These are phyloP conservation scores for Pulveroboletus ravenelii DNA, from an alignment of 768 basidiomycete species.

Conservation along the genomic window DNA sequence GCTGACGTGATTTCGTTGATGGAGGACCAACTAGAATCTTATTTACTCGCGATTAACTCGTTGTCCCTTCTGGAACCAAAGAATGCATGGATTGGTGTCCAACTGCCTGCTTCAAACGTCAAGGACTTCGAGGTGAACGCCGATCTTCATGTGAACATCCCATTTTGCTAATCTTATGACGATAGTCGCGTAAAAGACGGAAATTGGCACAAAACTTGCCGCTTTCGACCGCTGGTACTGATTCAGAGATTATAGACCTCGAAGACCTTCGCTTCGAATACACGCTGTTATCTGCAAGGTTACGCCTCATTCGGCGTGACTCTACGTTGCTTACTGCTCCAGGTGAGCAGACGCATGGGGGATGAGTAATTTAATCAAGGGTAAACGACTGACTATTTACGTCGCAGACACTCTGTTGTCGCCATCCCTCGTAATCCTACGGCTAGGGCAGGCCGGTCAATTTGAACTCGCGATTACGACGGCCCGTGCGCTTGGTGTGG, in stretches of 20 bases:
- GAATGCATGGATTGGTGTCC: slow-evolving; percentile 80
- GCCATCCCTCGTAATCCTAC: slow-evolving; percentile 63
- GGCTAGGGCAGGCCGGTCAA: slow-evolving; percentile 71
- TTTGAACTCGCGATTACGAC: slow-evolving; percentile 77
- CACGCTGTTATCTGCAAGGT: slow-evolving; percentile 67
- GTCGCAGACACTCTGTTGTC: slow-evolving; percentile 49
- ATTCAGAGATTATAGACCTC: slow-evolving; percentile 74
- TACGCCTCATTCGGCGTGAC: slow-evolving; percentile 70
- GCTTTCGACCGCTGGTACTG: slow-evolving; percentile 58
- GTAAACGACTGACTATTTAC: slow-evolving; percentile 20
- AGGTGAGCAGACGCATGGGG: slow-evolving; percentile 44
- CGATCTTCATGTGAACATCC: slow-evolving; percentile 15
- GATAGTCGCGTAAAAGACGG: slow-evolving; percentile 64
- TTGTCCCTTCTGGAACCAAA: slow-evolving; percentile 76
- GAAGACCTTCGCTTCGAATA: slow-evolving; percentile 77
- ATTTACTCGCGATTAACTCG: slow-evolving; percentile 84
- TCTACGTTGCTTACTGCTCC: slow-evolving; percentile 54
- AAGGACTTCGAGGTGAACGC: slow-evolving; percentile 42
- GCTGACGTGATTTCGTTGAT: slow-evolving; percentile 41
- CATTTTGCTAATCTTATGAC: slow-evolving; percentile 15
- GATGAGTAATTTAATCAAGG: slow-evolving; percentile 8
- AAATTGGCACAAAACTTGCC: slow-evolving; percentile 75
- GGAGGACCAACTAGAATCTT: slow-evolving; percentile 73
- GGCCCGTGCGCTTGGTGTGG: slow-evolving; percentile 70
- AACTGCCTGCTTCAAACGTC: slow-evolving; percentile 43